These are phyloP conservation scores for Candida sojae DNA, from an alignment of 1,139 yeast species.

Conservation along the genomic window DNA sequence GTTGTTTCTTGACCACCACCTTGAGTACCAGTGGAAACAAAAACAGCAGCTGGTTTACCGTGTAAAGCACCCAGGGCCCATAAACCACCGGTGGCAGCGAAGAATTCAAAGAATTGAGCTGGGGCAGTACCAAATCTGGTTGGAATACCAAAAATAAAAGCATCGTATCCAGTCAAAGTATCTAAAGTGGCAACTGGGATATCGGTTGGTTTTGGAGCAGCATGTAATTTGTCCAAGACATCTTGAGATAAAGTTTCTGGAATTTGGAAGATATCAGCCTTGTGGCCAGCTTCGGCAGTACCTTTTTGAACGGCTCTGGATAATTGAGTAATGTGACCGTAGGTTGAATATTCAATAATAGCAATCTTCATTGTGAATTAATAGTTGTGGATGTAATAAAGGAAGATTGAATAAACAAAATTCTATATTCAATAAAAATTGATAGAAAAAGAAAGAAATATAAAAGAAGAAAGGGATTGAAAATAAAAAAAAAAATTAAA, in stretches of 20 bases:
- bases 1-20: conserved; percentile 55
- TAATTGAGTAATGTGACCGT: conserved; percentile 58
- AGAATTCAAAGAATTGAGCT: conserved; percentile 46
- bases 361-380: conserved; percentile 34
- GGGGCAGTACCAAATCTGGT: conserved; percentile 52
- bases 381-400: background rate
- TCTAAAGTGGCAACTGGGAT: conserved; percentile 45
- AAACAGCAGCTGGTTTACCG: conserved; percentile 51
- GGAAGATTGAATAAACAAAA: background rate
- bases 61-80: conserved; percentile 52
- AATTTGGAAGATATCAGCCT: conserved; percentile 48
- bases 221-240: conserved; percentile 40
- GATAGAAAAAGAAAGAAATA: background rate
- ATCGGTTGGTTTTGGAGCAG: conserved; percentile 35
- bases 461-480: background rate
- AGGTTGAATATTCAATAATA: conserved; percentile 61
- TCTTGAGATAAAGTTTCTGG: conserved; percentile 50
- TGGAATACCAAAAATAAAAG: conserved; percentile 51
- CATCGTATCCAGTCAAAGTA: conserved; percentile 43
- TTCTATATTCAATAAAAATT: background rate
- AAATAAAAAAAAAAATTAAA: background rate
- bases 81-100: conserved; percentile 49
- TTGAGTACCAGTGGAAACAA: conserved; percentile 47
- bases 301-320: conserved; percentile 49
- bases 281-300: conserved; percentile 35